Evolutionary conservation across 225 moss, liverwort and hornwort species (phyloP), one percentile per base, ranked within the genome.

Genomic region (Neckera pumila): DNA sequence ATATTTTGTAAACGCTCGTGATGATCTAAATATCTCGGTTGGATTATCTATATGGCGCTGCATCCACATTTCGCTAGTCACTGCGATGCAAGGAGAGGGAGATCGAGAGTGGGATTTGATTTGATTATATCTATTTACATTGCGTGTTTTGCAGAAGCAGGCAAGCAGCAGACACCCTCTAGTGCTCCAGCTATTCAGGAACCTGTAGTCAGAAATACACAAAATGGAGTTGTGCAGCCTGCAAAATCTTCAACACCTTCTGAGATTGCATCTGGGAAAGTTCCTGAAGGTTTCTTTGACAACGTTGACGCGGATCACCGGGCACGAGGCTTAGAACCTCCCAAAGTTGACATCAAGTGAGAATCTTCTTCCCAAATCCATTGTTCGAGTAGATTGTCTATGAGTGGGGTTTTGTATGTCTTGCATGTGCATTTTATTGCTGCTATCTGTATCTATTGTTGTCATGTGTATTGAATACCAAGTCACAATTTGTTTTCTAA

Each of bases 221-320:
- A 89, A 73, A 89, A 91, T 77, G 90, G 90, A 81, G 88, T 33
- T 77, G 82, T 47, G 79, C 87, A 65, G 56, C 83, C 90, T 90
- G 81, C 85, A 30, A 90, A 87, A 67, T 58, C 89, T 53, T 49
- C 89, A 83, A 59, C 85, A 54, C 78, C 88, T 45, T 73, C 87
- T 79, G 90, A 90, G 40, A 62, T 87, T 53, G 69, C 89, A 79
- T 92, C 93, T 65, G 92, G 92, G 64, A 89, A 88, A 71, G 89
- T 99, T 81, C 99, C 99, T 43, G 95, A 96, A 92, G 99, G 99
- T 61, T 99, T 99, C 76, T 99, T 99, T 86, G 99, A 97, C 90
- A 95, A 96, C 83, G 96, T 94, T 81, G 94, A 95, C 65, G 99
- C 97, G 76, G 99, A 99, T 79, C 96, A 97, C 90, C 94, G 96